Percentiles rank a stretch among this genome's conserved stretches.
phyloP scores from a whole-genome alignment of 192 early-diverging fungal genomes.

The Rhizophagus sp. region DNA sequence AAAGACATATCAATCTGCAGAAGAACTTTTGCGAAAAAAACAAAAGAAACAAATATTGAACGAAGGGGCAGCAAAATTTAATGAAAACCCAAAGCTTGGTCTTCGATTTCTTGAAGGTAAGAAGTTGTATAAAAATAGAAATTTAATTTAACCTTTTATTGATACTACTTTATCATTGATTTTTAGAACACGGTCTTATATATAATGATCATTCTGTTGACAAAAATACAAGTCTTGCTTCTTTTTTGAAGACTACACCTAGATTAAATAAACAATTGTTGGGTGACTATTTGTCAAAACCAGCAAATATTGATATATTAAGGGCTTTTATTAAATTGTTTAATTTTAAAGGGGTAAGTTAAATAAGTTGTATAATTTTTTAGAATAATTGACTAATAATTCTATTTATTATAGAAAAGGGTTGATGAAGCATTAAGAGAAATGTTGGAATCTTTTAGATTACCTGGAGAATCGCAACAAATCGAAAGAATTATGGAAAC shows the following conservation, averaged over 20 bases:
- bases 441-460: slow-evolving; percentile 89
- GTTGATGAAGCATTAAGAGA: slow-evolving; percentile 93
- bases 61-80: slow-evolving; percentile 81
- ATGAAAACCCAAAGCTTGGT: slow-evolving; percentile 83
- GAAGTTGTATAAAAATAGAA: neutral
- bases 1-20: slow-evolving; percentile 21
- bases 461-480: slow-evolving; percentile 98
- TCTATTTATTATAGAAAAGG: slow-evolving; percentile 63
- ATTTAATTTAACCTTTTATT: neutral
- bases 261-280: slow-evolving; percentile 84
- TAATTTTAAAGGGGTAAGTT: slow-evolving; percentile 80
- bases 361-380: neutral
- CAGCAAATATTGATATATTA: slow-evolving; percentile 82
- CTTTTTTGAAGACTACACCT: slow-evolving; percentile 78
- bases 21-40: slow-evolving; percentile 50
- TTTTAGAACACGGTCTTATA: slow-evolving; percentile 42
- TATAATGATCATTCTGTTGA: slow-evolving; percentile 45
- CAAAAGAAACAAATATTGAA: slow-evolving; percentile 78
- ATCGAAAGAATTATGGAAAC: slow-evolving; percentile 94
- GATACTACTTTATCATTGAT: too few relatives aligned
- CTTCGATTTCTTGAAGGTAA: slow-evolving; percentile 75
- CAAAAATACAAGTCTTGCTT: slow-evolving; percentile 61
- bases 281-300: slow-evolving; percentile 89
- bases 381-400: neutral
- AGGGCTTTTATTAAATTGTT: slow-evolving; percentile 82